Percentiles rank a stretch among this genome's conserved stretches.
Evolutionary conservation across 257 asterid genomes (phyloP).

Genomic region (Buddleja alternifolia): DNA sequence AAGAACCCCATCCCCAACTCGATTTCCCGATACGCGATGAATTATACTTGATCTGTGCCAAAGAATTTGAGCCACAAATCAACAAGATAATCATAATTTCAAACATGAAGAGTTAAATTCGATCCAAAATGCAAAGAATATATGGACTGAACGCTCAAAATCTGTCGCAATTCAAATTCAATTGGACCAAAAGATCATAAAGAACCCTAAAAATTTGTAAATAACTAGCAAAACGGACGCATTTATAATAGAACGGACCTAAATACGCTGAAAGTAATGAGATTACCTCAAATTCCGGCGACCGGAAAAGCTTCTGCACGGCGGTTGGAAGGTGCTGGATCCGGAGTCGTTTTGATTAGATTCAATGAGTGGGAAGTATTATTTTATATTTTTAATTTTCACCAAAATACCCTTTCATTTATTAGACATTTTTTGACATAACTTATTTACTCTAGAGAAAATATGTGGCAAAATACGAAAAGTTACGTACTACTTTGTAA

Average conservation of each 20-base stretch:
- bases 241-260: constrained; percentile 10
- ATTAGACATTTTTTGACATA: too few relatives aligned
- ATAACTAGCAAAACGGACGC: not conserved
- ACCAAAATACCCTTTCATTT: too few relatives aligned
- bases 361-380: constrained; percentile 15
- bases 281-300: constrained; percentile 26
- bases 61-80: constrained; percentile 21
- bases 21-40: constrained; percentile 3
- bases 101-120: not conserved
- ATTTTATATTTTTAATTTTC: too few relatives aligned
- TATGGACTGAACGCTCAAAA: not conserved
- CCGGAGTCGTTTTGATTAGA: constrained; percentile 36
- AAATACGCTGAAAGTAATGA: constrained; percentile 8
- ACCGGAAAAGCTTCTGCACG: constrained; percentile 24
- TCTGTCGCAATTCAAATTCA: constrained; percentile 3
- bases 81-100: constrained; percentile 23
- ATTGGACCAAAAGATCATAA: constrained; percentile 23
- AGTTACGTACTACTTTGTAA: too few relatives aligned
- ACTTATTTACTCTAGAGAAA: too few relatives aligned
- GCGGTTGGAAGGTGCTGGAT: constrained; percentile 37
- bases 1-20: constrained; percentile 70
- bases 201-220: not conserved
- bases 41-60: constrained; percentile 28
- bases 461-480: too few relatives aligned
- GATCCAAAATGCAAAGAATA: not conserved